phyloP scores from a whole-genome alignment of 129 eudicot genomes.

The Saussurea involucrata region DNA sequence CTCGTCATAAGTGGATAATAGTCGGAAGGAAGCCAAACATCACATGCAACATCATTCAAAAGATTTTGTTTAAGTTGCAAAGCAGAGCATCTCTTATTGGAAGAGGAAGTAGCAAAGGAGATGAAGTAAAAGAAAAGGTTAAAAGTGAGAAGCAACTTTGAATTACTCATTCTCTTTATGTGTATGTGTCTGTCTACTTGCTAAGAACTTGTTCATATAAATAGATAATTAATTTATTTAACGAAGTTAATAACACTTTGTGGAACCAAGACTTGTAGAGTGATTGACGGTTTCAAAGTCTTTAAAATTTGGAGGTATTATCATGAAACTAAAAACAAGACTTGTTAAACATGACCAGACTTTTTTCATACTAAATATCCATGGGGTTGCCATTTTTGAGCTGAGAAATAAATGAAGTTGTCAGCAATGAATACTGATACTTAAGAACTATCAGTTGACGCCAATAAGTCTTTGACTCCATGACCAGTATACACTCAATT shows the following conservation, averaged over 20 bases:
- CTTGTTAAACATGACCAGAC: background rate
- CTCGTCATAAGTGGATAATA: background rate
- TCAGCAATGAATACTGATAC: background rate
- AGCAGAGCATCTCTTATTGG: background rate
- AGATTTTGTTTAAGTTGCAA: slow-evolving; percentile 15
- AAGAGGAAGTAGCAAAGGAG: background rate
- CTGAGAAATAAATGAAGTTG: too few species aligned
- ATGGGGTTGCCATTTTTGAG: too few species aligned
- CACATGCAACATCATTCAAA: background rate
- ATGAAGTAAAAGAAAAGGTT: background rate
- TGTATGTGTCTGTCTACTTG: background rate
- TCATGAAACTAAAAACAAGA: background rate
- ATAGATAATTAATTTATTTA: background rate
- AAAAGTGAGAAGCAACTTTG: background rate
- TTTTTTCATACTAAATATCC: background rate
- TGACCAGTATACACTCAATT: background rate
- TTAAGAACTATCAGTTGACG: too few species aligned
- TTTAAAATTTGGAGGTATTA: background rate
- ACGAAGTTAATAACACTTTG: too few species aligned
- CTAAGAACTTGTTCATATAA: background rate
- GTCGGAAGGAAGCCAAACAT: background rate
- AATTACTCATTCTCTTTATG: background rate
- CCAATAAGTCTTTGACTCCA: background rate
- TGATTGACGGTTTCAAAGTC: background rate
- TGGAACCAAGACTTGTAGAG: background rate